Evolutionary conservation across 441 rosid genomes (phyloP), one percentile per base, ranked within the genome.

Genomic region (Gossypium lobatum): DNA sequence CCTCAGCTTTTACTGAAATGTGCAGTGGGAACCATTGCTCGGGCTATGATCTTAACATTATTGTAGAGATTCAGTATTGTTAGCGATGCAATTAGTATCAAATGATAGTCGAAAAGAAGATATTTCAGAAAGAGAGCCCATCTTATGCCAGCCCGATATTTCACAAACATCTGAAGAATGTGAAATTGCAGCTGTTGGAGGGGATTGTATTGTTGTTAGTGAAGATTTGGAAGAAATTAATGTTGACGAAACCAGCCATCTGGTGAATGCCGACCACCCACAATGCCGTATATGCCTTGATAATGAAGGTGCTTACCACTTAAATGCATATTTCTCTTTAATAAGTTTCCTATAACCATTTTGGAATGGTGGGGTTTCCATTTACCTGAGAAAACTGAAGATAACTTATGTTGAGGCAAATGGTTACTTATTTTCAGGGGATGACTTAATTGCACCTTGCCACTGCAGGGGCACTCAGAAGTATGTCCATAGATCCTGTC

Each of bases 401-500:
- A 74, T 16, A 75, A 54, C 65, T 64, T 71, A 69, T 28, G 60
- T 74, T 75, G 45, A 71, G 72, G 37, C 75, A 21, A 62, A 34
- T 60, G 17, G 52, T 71, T 74, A 31, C 74, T 76, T 73, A 13
- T 2, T 72, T 84, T 75, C 80, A 96, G 99, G 99, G 42, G 96
- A 91, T 58, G 97, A 93, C 87, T 76, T 96, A 85, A 96, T 96
- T 77, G 91, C 96, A 45, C 99, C 99, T 3, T 96, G 99, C 76
- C 91, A 92, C 81, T 96, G 99, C 86, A 93, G 85, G 82, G 99
- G 99, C 78, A 96, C 99, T 80, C 98, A 96, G 75, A 96, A 92
- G 82, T 89, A 91, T 80, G 99, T 93, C 55, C 99, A 96, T 77
- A 92, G 98, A 77, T 89, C 91, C 46, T 96, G 98, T 76, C 98